These are phyloP conservation scores for Saccharomyces hybrid DNA, from an alignment of 1,139 yeast species.

Conservation along the genomic window DNA sequence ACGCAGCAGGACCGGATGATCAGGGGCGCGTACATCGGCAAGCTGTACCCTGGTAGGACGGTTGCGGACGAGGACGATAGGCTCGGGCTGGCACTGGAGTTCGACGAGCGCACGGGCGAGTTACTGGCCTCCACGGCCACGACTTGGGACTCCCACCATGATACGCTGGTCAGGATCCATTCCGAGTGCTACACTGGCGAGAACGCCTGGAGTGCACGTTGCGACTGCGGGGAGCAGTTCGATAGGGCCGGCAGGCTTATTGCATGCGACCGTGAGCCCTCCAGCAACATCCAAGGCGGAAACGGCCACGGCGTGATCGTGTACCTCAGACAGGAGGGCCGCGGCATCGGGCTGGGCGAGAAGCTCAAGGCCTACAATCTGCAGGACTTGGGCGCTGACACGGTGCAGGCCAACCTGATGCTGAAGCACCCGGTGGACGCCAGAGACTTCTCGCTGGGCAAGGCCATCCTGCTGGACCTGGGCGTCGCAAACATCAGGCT, in stretches of 20 bases:
- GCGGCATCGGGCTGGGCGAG: constrained; percentile 96
- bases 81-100: constrained; percentile 38
- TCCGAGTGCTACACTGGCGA: constrained; percentile 98
- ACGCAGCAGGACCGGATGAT: constrained; percentile 92
- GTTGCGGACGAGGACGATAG: constrained; percentile 54
- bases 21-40: constrained; percentile 92
- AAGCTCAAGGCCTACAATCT: constrained; percentile 93
- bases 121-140: constrained; percentile 39
- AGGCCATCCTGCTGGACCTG: constrained; percentile 81
- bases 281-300: constrained; percentile 39
- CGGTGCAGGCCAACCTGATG: constrained; percentile 90
- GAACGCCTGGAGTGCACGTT: constrained; percentile 97
- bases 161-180: constrained; percentile 72
- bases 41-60: constrained; percentile 74
- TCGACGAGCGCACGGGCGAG: constrained; percentile 43
- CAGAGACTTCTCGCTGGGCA: constrained; percentile 85
- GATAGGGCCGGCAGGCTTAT: constrained; percentile 94
- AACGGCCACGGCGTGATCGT: constrained; percentile 91
- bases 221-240: constrained; percentile 98
- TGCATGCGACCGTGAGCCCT: constrained; percentile 34
- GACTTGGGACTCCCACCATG: constrained; percentile 25
- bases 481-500: constrained; percentile 67
- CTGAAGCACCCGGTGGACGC: constrained; percentile 96
- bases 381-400: constrained; percentile 97
- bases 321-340: constrained; percentile 93